Evolutionary conservation across 768 basidiomycete genomes (phyloP).

Genomic region (Leccinum disarticulatum): DNA sequence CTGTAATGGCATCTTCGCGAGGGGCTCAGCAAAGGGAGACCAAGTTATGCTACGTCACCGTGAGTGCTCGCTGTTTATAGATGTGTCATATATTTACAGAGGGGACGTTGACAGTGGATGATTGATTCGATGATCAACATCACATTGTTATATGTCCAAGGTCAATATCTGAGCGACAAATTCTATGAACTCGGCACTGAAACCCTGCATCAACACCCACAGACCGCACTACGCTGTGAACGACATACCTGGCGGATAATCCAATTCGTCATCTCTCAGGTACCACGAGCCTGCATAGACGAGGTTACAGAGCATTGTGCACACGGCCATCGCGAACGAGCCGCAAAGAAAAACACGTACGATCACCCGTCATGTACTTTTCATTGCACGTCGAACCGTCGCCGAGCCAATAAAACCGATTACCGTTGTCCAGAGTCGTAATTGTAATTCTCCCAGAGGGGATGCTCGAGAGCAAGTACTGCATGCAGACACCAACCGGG

Average conservation of each 20-base stretch:
- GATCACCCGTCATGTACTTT: slow-evolving; percentile 38
- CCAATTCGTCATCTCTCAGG: slow-evolving; percentile 12
- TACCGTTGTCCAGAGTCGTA: slow-evolving; percentile 48
- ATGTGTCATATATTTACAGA: too few species aligned
- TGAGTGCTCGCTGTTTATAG: too few species aligned
- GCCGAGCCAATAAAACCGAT: slow-evolving; percentile 60
- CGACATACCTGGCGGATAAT: slow-evolving; percentile 14
- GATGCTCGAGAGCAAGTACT: slow-evolving; percentile 45
- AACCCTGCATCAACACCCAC: neutral
- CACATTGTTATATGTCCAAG: too few species aligned
- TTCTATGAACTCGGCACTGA: neutral
- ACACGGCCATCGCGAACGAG: slow-evolving; percentile 39
- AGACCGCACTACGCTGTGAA: neutral
- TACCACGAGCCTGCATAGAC: slow-evolving; percentile 12
- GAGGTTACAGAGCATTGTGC: neutral
- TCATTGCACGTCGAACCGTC: slow-evolving; percentile 58
- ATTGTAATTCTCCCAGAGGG: slow-evolving; percentile 65
- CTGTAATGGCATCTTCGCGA: too few species aligned
- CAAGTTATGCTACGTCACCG: too few species aligned
- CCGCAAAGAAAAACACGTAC: slow-evolving; percentile 37
- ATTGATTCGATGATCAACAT: too few species aligned
- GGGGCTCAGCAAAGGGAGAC: too few species aligned
- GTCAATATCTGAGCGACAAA: neutral
- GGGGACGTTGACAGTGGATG: too few species aligned
- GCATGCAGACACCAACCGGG: slow-evolving; percentile 60